These are phyloP conservation scores for Porphyrellus cyaneotinctus DNA, from an alignment of 768 basidiomycete genomes.

Conservation along the genomic window DNA sequence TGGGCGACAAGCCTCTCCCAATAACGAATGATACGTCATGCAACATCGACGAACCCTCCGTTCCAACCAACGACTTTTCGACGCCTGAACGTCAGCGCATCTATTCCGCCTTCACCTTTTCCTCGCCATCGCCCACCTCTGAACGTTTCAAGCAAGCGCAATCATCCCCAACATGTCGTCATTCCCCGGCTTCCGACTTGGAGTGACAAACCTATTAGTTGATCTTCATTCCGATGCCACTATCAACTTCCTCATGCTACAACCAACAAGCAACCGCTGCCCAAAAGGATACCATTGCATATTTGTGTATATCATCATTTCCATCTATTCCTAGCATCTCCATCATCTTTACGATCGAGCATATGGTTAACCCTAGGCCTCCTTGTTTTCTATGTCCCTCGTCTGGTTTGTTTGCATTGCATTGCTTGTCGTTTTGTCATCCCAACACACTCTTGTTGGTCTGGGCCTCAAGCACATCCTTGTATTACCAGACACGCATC, in stretches of 20 bases:
- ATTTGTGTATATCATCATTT: constrained; percentile 33
- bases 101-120: constrained; percentile 75
- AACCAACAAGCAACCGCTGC: constrained; percentile 2
- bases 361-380: constrained; percentile 17
- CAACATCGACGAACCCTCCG: constrained; percentile 48
- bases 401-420: constrained; percentile 29
- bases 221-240: not conserved
- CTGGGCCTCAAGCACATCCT: constrained; percentile 24
- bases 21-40: constrained; percentile 29
- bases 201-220: constrained; percentile 13
- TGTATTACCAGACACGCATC: constrained; percentile 33
- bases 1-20: constrained; percentile 23
- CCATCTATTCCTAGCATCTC: constrained; percentile 32
- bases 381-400: constrained; percentile 18
- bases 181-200: constrained; percentile 14
- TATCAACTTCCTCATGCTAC: constrained; percentile 1
- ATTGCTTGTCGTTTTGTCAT: constrained; percentile 28
- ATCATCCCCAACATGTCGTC: constrained; percentile 30
- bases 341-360: constrained; percentile 23
- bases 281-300: constrained; percentile 29
- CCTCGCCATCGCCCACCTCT: constrained; percentile 62
- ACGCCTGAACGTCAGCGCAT: constrained; percentile 73
- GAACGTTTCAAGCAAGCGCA: constrained; percentile 48
- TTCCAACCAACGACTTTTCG: constrained; percentile 63
- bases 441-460: constrained; percentile 26